Base-by-base conservation (phyloP, 768 basidiomycete genomes). In the Termitomyces sp. region DNA sequence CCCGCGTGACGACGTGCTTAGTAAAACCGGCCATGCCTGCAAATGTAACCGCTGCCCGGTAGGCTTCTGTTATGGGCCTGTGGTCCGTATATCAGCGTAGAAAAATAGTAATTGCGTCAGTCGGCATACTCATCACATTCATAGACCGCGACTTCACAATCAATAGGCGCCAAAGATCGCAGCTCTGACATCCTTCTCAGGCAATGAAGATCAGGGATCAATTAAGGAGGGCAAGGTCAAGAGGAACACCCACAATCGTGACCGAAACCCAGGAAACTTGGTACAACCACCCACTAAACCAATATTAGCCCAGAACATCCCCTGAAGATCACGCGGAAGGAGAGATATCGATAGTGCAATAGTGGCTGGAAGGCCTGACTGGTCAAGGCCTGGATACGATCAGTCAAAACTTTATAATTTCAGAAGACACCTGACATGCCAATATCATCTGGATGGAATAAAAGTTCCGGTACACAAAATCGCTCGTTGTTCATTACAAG, bases 281-380 rank as follows among this genome's bases (percentile, higher is more conserved):
- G 84, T 83, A 69, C 82, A 88, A 14, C 95, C 95, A 49, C 95
- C 95, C 65, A 94, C 83, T 61, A 96, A 72, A 13, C 90, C 90
- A 59, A 98, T 94, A 69, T 98, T 92, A 34, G 85, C 85, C 94
- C 94, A 98, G 71, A 94, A 97, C 88, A 98, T 85, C 34, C 92
- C 94, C 63, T 87, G 91, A 26, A 95, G 64, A 64, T 95, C 92
- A 51, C 79, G 74, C 0, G 92, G 92, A 58, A 98, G 82, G 31
- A 81, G 71, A 0, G 81, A 76, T 65, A 98, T 93, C 57, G 88
- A 88, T 55, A 80, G 68, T 41, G 90, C 88, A 59, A 98, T 83
- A 12, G 87, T 84, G 55, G 79, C 81, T 36, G 92, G 77, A 29
- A 98, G 72, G 2, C 95, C 95, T 18, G 83, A 78, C 66, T 97